Conservation (phyloP, 345 rosid genomes). For the Hirschfeldia incana region DNA sequence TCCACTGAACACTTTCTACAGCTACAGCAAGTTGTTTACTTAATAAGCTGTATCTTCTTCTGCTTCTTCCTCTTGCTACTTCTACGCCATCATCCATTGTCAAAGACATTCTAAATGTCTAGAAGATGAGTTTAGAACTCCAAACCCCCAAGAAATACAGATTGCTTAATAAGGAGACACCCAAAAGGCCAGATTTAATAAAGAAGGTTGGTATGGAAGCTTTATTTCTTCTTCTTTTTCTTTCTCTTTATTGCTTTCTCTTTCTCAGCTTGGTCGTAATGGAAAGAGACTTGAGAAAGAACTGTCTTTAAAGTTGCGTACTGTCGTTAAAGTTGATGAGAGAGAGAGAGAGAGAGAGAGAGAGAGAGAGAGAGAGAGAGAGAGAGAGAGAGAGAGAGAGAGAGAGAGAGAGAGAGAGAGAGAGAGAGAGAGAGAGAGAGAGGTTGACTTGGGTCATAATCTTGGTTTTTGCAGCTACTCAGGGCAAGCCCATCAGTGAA, state of each 20-base stretch:
- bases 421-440: constrained; percentile 19
- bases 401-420: constrained; percentile 23
- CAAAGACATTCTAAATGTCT: constrained; percentile 2
- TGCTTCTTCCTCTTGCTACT: constrained; percentile 37
- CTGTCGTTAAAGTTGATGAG: constrained; percentile 13
- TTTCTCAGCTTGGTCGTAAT: constrained; percentile 29
- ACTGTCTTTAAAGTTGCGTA: constrained; percentile 33
- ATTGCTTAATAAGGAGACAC: constrained; percentile 28
- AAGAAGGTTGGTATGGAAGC: constrained; percentile 26
- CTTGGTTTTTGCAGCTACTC: constrained; percentile 36
- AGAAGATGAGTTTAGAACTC: not conserved
- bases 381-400: constrained; percentile 15
- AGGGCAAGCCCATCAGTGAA: too few species aligned
- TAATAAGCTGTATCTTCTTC: constrained; percentile 39
- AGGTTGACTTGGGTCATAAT: constrained; percentile 40
- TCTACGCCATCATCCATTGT: constrained; percentile 52
- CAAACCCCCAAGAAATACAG: not conserved
- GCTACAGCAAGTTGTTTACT: constrained; percentile 77
- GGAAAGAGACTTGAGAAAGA: constrained; percentile 30
- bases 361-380: too few species aligned
- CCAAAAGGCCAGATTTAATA: constrained; percentile 12
- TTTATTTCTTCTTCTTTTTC: constrained; percentile 13
- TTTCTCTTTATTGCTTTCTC: constrained; percentile 35
- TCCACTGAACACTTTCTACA: constrained; percentile 87
- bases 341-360: not conserved